Base-by-base conservation (phyloP, 768 basidiomycete species). In the Boletus subparvulus region DNA sequence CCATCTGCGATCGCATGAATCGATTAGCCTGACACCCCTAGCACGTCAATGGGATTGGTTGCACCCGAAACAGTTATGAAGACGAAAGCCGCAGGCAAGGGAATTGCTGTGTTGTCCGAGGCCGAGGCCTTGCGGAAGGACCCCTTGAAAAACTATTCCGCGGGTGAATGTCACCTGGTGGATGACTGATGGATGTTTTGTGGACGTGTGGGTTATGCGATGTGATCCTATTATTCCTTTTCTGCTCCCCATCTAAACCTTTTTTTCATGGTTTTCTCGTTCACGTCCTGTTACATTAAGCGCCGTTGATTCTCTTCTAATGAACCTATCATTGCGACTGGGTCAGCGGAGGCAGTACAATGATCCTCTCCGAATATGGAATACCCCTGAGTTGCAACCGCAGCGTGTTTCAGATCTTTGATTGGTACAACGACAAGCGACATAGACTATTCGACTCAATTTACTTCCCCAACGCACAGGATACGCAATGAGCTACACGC, bases 51-150 rank as follows among this genome's bases (percentile, higher is more conserved):
- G 54, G 64, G 69, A 30, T 58, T 73, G 8, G 64, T 69, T 51
- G 64, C 72, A 35, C 76, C 78, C n/a, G 82, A 82, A 49, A 78
- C 83, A n/a, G 78, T 86, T 21, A 90, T 89, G 81, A 89, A 83
- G 66, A 77, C 79, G 50, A 88, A 86, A 72, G 76, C 74, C 58
- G 70, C 74, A 55, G 60, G 72, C 50, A 78, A 74, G 61, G 79
- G 77, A 12, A 71, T 76, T 10, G 62, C 68, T 24, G 70, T 79
- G 39, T 72, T 78, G 32, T 83, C 86, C 3, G 89, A 91, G 69
- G 88, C 88, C 33, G 90, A 92, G 66, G 89, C 88, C 3, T 67
- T 92, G 55, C 77, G 90, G 57, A 88, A 83, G 62, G 87, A 91
- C 67, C 90, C 90, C 2, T 73, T 92, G 68, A 91, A 89, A 76